phyloP scores from a whole-genome alignment of 2,329 filamentous ascomycete species.

The Colletotrichum incanum region DNA sequence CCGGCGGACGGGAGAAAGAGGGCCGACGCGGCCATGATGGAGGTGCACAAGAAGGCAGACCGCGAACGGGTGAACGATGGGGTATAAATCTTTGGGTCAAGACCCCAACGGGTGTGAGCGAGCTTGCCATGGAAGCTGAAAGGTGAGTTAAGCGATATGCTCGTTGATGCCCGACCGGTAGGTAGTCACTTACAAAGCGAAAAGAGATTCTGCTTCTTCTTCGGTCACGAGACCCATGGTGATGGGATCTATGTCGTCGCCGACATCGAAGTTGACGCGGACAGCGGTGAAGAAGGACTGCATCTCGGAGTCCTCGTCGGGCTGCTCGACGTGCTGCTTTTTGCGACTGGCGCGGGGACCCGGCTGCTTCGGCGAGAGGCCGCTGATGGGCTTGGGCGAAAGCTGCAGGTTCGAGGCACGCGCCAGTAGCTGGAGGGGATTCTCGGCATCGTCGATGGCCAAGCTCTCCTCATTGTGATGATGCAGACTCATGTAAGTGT shows the following conservation, averaged over 20 bases:
- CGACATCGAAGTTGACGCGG: conserved; percentile 74
- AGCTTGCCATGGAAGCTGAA: conserved; percentile 78
- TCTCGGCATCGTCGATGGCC: conserved; percentile 81
- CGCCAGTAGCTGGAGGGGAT: conserved; percentile 80
- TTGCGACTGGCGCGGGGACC: conserved; percentile 38
- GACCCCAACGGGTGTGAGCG: conserved; percentile 81
- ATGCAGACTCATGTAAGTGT: conserved; percentile 46
- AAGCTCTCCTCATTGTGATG: conserved; percentile 64
- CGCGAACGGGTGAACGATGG: conserved; percentile 76
- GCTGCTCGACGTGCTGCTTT: conserved; percentile 47
- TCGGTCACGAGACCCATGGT: conserved; percentile 78
- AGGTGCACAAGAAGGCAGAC: conserved; percentile 81
- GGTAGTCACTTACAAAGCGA: conserved; percentile 70
- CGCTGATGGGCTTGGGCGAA: conserved; percentile 56
- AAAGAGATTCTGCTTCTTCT: conserved; percentile 75
- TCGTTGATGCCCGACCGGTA: neutral
- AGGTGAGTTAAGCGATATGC: conserved; percentile 21
- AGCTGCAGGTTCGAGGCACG: conserved; percentile 79
- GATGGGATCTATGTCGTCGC: conserved; percentile 77
- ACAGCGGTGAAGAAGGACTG: conserved; percentile 78
- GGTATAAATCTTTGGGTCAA: conserved; percentile 78
- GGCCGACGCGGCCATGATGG: conserved; percentile 78
- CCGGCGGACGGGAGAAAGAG: conserved; percentile 76
- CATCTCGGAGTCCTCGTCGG: conserved; percentile 62
- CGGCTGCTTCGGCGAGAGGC: conserved; percentile 42